Evolutionary conservation across 164 flowering plant species (phyloP), one percentile per base, ranked within the genome.

Genomic region (Echeveria elegans): DNA sequence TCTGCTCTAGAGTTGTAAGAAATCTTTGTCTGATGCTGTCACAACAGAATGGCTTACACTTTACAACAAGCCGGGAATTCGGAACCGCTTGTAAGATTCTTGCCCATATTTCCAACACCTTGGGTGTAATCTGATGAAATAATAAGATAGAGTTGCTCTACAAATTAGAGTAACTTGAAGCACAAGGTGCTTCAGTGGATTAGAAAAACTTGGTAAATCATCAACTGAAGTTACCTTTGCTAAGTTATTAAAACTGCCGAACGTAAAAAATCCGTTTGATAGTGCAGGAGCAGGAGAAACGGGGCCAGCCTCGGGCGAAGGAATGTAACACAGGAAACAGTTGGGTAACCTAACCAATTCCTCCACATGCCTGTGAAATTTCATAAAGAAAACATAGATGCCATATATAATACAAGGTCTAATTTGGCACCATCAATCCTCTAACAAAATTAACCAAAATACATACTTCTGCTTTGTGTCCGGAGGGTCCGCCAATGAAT

Each of bases 231-330:
- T 66, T 82, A 94, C 99, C 99, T 94, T 94, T 15, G 99, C 99
- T 18, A 94, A 79, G 80, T 94, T 94, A 73, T 94, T 94, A 76
- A 94, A 94, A 82, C 97, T 94, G 45, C 99, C 99, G 79, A 94
- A 94, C 58, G 99, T 94, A 40, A 91, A 36, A 74, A 94, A 94
- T 64, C 97, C 99, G 83, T 92, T 94, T 18, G 86, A 79, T 69
- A 92, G 84, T 43, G 97, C 96, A 64, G 99, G 99, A 70, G 94
- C 77, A 31, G 92, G 88, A 69, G 72, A 83, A 68, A 87, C 83
- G 43, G 88, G 86, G 62, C 99, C 99, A 64, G 99, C 99, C 82
- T 94, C 97, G 69, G 94, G 86, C 30, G 99, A 94, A 61, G 99
- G 97, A 64, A 83, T 87, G 71, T 92, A 94, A 72, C 99, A 94